phyloP scores from a whole-genome alignment of 106 monocot species.

The Dactylorhiza incarnata region DNA sequence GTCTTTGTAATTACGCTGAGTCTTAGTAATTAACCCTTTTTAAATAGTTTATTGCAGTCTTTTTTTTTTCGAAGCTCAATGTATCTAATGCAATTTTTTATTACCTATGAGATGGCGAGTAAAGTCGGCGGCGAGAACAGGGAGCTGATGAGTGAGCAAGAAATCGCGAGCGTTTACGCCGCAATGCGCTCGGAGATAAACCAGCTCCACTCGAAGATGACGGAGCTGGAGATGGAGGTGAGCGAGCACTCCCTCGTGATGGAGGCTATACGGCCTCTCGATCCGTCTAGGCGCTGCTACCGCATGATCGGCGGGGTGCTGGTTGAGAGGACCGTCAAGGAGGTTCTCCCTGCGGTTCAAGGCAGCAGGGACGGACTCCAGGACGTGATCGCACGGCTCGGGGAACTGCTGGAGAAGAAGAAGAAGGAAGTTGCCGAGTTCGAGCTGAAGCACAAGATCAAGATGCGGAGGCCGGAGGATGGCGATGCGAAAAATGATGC shows the following conservation, averaged over 20 bases:
- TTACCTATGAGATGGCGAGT: constrained; percentile 49
- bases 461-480: constrained; percentile 49
- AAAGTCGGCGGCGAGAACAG: constrained; percentile 16
- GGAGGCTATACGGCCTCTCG: constrained; percentile 70
- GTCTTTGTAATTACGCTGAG: no score
- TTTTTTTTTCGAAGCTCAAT: neutral
- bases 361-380: constrained; percentile 87
- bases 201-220: constrained; percentile 87
- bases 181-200: constrained; percentile 72
- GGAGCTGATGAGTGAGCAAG: constrained; percentile 61
- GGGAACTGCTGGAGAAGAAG: constrained; percentile 87
- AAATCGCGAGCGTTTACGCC: constrained; percentile 54
- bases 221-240: constrained; percentile 90
- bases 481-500: constrained; percentile 32
- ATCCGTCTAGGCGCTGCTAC: constrained; percentile 78
- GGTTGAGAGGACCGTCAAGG: constrained; percentile 80
- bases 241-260: constrained; percentile 88
- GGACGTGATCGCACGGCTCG: constrained; percentile 72
- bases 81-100: constrained; percentile 1
- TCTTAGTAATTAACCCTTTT: no score
- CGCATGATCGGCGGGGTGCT: constrained; percentile 89
- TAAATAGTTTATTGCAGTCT: neutral
- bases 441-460: constrained; percentile 94
- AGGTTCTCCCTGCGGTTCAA: constrained; percentile 82
- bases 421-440: constrained; percentile 86